A percentile compares a stretch with the other conserved stretches of the same genome.
phyloP scores from a whole-genome alignment of 2,329 filamentous ascomycete species.

The Fusarium paranaense region DNA sequence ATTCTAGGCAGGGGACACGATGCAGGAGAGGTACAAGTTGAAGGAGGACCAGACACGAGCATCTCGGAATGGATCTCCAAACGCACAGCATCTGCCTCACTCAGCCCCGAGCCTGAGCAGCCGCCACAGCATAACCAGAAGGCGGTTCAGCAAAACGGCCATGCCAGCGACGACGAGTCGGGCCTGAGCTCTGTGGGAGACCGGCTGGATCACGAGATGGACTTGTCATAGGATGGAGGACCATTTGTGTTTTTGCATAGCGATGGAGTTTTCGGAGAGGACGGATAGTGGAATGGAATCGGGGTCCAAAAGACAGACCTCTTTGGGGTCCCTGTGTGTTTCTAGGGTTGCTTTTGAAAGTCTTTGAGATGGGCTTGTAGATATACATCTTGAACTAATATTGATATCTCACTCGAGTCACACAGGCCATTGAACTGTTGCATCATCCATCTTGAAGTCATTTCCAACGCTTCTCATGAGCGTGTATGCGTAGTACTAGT shows the following conservation, averaged over 20 bases:
- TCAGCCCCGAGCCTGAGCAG: conserved; percentile 19
- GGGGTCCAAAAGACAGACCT: conserved; percentile 2
- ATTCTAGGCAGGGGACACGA: conserved; percentile 81
- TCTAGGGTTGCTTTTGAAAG: background rate
- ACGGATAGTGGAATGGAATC: conserved; percentile 6
- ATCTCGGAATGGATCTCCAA: conserved; percentile 54
- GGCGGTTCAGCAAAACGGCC: conserved; percentile 39
- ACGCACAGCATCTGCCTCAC: conserved; percentile 37
- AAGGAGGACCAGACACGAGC: conserved; percentile 70
- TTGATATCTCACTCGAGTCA: background rate
- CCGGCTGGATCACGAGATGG: conserved; percentile 58
- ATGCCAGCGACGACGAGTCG: conserved; percentile 57
- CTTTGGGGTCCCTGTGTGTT: background rate
- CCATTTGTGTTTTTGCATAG: conserved; percentile 40
- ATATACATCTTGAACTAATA: background rate
- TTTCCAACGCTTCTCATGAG: conserved; percentile 3
- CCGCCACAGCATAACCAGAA: conserved; percentile 15
- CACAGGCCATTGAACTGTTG: background rate
- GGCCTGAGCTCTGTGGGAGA: conserved; percentile 69
- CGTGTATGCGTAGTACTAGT: background rate
- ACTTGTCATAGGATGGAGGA: conserved; percentile 50
- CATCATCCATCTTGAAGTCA: background rate
- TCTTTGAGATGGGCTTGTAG: background rate
- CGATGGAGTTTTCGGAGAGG: conserved; percentile 42
- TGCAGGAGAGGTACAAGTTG: conserved; percentile 77